A percentile compares a stretch with the other conserved stretches of the same genome.
These are phyloP conservation scores for Pelagophyceae sp. DNA, from an alignment of 352 stramenopile genomes.

Conservation along the genomic window DNA sequence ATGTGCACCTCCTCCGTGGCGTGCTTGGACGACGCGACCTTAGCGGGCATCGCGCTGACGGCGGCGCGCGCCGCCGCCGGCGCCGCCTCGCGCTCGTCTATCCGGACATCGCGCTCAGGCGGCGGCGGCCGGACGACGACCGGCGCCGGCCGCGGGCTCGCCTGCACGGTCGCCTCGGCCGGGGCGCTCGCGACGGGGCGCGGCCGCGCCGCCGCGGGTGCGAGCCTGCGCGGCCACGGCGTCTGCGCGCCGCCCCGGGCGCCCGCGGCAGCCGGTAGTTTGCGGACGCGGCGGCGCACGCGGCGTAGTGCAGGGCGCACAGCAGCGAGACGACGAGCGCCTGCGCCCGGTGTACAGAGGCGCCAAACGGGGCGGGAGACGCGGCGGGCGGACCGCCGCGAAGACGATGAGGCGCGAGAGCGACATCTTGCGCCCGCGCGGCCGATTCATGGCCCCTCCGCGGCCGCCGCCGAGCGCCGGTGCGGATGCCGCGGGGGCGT, in stretches of 20 bases:
- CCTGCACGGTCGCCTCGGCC: background rate
- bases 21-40: background rate
- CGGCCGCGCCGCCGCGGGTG: too few species aligned
- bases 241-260: background rate
- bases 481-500: too few species aligned
- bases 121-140: background rate
- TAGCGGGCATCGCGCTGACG: background rate
- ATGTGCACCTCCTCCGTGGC: slow-evolving; percentile 35
- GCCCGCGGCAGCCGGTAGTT: background rate
- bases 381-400: background rate
- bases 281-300: background rate
- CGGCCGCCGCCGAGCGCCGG: too few species aligned
- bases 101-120: background rate
- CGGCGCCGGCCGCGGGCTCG: too few species aligned
- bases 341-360: background rate
- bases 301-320: background rate
- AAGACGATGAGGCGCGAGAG: background rate
- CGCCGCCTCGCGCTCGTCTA: background rate
- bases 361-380: background rate
- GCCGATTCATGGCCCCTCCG: background rate
- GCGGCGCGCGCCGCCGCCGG: too few species aligned
- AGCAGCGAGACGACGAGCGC: background rate
- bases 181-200: background rate
- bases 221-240: background rate
- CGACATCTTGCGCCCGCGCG: background rate